Percentiles rank a stretch among this genome's conserved stretches.
These are phyloP conservation scores for Colletotrichum tropicicola DNA, from an alignment of 2,329 filamentous ascomycete species.

Conservation along the genomic window DNA sequence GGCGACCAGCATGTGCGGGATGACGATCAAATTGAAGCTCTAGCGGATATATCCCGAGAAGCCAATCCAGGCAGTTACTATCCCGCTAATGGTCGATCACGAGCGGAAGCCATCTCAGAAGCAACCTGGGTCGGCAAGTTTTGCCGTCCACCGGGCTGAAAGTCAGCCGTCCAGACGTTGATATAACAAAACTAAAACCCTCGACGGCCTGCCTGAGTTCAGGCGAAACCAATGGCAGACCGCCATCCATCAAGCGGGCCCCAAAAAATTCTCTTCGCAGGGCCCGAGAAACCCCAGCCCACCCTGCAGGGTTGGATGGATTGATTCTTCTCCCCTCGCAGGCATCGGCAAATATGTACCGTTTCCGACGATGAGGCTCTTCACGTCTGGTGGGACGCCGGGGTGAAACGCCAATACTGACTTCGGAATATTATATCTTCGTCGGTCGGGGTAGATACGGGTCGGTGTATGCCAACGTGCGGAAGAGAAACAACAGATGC, in stretches of 20 bases:
- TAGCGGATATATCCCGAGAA: background rate
- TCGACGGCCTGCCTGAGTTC: background rate
- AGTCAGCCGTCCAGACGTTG: background rate
- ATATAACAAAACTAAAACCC: slow-evolving; percentile 10
- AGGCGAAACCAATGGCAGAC: background rate
- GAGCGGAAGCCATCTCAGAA: background rate
- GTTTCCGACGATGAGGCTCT: background rate
- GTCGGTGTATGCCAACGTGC: too few species aligned
- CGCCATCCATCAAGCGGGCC: background rate
- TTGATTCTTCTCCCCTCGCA: background rate
- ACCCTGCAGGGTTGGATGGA: background rate
- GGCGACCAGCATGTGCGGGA: background rate
- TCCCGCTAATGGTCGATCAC: background rate
- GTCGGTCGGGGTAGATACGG: background rate
- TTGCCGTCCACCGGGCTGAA: background rate
- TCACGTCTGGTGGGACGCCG: background rate
- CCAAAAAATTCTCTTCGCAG: too few species aligned
- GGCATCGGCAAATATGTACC: background rate
- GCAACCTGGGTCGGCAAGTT: background rate
- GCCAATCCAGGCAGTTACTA: background rate
- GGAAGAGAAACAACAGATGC: background rate
- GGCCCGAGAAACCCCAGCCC: background rate
- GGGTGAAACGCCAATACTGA: background rate
- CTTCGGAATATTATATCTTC: background rate
- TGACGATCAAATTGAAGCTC: background rate